These are phyloP conservation scores for Baeospora myosura DNA, from an alignment of 1,284 basidiomycete genomes.

Conservation along the genomic window DNA sequence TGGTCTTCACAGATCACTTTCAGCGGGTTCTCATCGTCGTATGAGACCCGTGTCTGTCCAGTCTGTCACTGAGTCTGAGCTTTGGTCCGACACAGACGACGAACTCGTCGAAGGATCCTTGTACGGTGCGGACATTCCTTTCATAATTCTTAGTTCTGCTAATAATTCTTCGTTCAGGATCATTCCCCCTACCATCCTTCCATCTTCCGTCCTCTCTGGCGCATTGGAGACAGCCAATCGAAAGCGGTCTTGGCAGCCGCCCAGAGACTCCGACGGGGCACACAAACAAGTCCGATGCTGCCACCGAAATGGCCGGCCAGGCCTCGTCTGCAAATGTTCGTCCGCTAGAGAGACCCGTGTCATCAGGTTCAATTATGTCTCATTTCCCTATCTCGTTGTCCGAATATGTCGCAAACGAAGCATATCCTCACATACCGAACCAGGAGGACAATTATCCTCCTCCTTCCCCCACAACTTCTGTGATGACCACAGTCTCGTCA, in stretches of 20 bases:
- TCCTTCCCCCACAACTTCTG: too few species aligned
- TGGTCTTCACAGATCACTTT: constrained; percentile 12
- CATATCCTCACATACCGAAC: too few species aligned
- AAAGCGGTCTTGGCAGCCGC: constrained; percentile 12
- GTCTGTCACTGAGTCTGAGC: constrained; percentile 28
- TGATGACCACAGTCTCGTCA: too few species aligned
- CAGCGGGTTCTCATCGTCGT: constrained; percentile 19
- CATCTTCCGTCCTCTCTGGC: constrained; percentile 17
- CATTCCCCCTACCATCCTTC: constrained; percentile 29
- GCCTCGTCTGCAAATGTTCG: too few species aligned
- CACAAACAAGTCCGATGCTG: constrained; percentile 4
- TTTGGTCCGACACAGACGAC: constrained; percentile 37
- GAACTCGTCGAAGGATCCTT: constrained; percentile 17
- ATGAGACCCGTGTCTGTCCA: constrained; percentile 29
- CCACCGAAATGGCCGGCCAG: constrained; percentile 1
- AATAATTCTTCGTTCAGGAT: constrained; percentile 22
- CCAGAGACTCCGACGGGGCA: constrained; percentile 22
- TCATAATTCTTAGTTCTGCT: constrained; percentile 13
- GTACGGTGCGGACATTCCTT: constrained; percentile 21
- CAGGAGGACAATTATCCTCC: too few species aligned
- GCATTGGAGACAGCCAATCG: background rate
- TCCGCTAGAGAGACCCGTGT: too few species aligned
- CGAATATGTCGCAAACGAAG: too few species aligned
- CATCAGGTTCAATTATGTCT: too few species aligned
- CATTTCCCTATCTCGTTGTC: too few species aligned